Conservation (phyloP, 2,329 filamentous ascomycete species). For the Trichoderma sp. region DNA sequence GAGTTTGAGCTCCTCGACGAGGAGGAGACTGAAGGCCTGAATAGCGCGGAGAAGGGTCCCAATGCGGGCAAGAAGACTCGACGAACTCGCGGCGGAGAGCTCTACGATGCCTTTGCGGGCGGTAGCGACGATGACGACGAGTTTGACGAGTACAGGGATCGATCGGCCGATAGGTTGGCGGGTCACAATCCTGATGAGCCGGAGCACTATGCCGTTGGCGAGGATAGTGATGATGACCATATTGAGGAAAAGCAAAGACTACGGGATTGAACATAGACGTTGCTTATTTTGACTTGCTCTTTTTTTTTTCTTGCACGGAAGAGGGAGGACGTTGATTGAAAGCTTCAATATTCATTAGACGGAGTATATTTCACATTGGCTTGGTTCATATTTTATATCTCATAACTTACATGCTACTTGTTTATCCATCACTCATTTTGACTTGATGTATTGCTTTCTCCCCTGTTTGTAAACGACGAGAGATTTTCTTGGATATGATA, state of each 20-base stretch:
- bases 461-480: not conserved
- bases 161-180: conserved; percentile 32
- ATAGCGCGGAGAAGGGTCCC: conserved; percentile 45
- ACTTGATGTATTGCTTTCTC: not conserved
- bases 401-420: not conserved
- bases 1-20: conserved; percentile 93
- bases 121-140: conserved; percentile 68
- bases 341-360: conserved; percentile 8
- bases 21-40: conserved; percentile 64
- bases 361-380: not conserved
- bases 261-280: conserved; percentile 22
- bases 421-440: not conserved
- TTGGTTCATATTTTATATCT: not conserved
- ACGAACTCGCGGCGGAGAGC: conserved; percentile 72
- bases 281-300: not conserved
- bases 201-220: conserved; percentile 52
- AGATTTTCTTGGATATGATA: not conserved
- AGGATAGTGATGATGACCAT: conserved; percentile 38
- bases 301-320: not conserved
- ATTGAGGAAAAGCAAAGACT: conserved; percentile 28
- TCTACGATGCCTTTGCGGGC: conserved; percentile 97
- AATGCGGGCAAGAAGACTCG: conserved; percentile 43
- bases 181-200: conserved; percentile 34
- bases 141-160: conserved; percentile 44
- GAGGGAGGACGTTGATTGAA: not conserved